These are phyloP conservation scores for Tetrahymena thermophila DNA, from an alignment of 73 alveolate species.

Conservation along the genomic window DNA sequence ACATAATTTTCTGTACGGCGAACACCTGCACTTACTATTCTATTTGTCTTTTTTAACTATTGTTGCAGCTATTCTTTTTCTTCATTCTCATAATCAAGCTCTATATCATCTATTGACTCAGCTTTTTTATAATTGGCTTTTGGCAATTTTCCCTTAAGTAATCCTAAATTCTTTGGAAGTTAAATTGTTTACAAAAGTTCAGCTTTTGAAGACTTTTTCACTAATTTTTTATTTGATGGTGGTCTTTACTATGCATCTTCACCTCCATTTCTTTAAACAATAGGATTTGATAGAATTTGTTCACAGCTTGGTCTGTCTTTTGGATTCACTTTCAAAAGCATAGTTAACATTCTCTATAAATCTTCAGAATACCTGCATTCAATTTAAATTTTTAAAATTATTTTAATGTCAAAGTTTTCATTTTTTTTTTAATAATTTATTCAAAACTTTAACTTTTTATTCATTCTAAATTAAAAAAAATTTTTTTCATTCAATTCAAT, in stretches of 20 bases:
- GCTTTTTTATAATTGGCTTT: slow-evolving; percentile 12
- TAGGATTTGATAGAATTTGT: not conserved
- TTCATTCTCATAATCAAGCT: not conserved
- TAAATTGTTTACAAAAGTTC: slow-evolving; percentile 14
- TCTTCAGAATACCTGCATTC: not conserved
- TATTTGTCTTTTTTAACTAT: not conserved
- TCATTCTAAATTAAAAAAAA: too few species aligned
- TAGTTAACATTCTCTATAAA: not conserved
- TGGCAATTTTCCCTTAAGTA: slow-evolving; percentile 22
- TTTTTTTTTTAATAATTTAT: too few species aligned
- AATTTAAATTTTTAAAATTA: too few species aligned
- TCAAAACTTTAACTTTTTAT: not conserved
- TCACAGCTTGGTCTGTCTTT: not conserved
- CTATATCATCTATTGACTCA: not conserved
- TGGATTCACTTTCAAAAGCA: not conserved
- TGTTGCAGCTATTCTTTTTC: not conserved
- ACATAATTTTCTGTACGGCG: not conserved
- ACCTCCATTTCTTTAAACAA: not conserved
- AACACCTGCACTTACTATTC: not conserved
- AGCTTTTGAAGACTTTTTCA: not conserved
- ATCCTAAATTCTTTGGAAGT: slow-evolving; percentile 17
- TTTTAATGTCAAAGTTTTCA: too few species aligned
- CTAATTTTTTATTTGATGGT: not conserved
- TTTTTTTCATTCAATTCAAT: too few species aligned
- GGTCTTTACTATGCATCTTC: not conserved